Evolutionary conservation across 768 basidiomycete genomes (phyloP).

Genomic region (Terana coerulea): DNA sequence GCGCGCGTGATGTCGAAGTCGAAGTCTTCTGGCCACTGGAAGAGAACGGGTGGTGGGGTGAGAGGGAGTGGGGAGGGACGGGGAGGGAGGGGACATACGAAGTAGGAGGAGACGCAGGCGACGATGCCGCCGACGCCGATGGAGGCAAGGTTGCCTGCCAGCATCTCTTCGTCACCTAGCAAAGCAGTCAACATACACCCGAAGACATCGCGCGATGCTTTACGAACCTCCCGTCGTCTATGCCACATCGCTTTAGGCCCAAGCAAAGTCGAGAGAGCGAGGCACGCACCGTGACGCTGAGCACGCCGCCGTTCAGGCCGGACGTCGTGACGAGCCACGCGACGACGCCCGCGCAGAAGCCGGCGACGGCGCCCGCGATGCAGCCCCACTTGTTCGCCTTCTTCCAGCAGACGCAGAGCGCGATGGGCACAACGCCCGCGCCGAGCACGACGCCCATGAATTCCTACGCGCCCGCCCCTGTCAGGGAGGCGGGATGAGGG

Average conservation of each 20-base stretch:
- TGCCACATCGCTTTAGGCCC: neutral
- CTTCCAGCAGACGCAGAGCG: conserved; percentile 79
- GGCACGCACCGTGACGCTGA: conserved; percentile 61
- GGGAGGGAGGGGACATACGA: conserved; percentile 43
- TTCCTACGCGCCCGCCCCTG: conserved; percentile 51
- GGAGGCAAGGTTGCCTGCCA: conserved; percentile 86
- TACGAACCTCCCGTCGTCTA: conserved; percentile 53
- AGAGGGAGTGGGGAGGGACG: neutral
- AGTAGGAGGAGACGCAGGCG: conserved; percentile 55
- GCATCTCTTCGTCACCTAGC: conserved; percentile 60
- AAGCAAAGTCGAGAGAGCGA: too few relatives aligned
- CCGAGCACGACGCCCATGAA: conserved; percentile 89
- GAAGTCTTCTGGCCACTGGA: conserved; percentile 78
- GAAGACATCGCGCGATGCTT: too few relatives aligned
- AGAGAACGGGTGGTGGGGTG: too few relatives aligned
- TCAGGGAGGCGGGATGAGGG: too few relatives aligned
- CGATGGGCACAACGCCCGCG: conserved; percentile 83
- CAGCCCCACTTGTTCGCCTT: conserved; percentile 86
- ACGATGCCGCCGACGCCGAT: conserved; percentile 81
- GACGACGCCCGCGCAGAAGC: conserved; percentile 65
- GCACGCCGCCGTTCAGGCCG: conserved; percentile 61
- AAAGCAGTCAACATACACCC: conserved; percentile 12
- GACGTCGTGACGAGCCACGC: conserved; percentile 87
- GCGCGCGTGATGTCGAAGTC: conserved; percentile 77
- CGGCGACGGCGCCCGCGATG: conserved; percentile 65